These are phyloP conservation scores for Claviceps pazoutovae DNA, from an alignment of 2,329 filamentous ascomycete species.

Conservation along the genomic window DNA sequence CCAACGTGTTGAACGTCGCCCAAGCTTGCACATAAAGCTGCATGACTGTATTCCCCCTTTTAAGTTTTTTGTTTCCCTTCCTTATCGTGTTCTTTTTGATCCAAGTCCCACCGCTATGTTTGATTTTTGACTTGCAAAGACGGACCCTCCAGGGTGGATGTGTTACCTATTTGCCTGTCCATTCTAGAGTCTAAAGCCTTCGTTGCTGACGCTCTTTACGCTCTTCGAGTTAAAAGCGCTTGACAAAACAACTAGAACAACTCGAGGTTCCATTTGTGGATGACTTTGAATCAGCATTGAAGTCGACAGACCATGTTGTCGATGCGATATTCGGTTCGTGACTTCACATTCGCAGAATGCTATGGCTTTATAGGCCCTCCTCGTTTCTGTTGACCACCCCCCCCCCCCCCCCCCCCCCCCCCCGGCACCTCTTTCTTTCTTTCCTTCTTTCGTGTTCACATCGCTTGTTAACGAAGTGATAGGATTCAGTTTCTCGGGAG, in stretches of 20 bases:
- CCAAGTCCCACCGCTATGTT: not conserved
- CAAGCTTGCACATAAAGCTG: not conserved
- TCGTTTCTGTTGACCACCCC: not conserved
- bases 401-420: too few species aligned
- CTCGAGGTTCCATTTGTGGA: conserved; percentile 71
- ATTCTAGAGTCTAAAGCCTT: not conserved
- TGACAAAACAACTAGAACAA: conserved; percentile 72
- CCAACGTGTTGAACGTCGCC: too few species aligned
- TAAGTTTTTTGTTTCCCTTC: not conserved
- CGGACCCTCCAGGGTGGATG: not conserved
- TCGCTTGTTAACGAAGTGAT: not conserved
- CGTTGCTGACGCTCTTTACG: conserved; percentile 15
- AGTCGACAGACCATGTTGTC: conserved; percentile 63
- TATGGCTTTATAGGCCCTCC: not conserved
- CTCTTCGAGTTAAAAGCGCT: conserved; percentile 42
- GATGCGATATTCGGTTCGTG: conserved; percentile 79
- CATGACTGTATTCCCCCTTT: not conserved
- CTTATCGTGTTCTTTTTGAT: not conserved
- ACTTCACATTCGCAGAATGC: not conserved
- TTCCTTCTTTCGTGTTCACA: too few species aligned
- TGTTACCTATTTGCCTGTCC: not conserved
- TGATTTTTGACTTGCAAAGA: not conserved
- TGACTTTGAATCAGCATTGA: conserved; percentile 57
- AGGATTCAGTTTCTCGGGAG: conserved; percentile 86
- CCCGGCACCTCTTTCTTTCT: not conserved